These are phyloP conservation scores for Gossypium rotundifolium DNA, from an alignment of 345 rosid genomes.

Conservation along the genomic window DNA sequence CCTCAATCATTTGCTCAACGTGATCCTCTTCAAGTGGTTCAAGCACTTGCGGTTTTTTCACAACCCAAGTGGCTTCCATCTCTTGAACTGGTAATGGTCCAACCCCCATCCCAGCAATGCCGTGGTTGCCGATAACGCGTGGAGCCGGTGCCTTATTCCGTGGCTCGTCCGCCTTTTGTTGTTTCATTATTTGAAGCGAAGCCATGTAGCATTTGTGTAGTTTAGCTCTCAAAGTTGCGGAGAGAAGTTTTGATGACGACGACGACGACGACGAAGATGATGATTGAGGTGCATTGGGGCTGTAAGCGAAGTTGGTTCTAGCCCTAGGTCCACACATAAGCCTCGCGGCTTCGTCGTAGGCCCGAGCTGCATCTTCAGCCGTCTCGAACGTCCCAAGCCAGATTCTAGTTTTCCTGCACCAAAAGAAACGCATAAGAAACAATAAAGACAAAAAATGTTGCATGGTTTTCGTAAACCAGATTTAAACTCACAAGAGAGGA, in stretches of 20 bases:
- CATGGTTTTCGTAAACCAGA: neutral
- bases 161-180: conserved; percentile 30
- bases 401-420: conserved; percentile 84
- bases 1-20: conserved; percentile 94
- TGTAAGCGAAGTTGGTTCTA: conserved; percentile 86
- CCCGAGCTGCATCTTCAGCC: conserved; percentile 92
- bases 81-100: conserved; percentile 16
- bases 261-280: conserved; percentile 40
- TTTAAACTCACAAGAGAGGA: conserved; percentile 60
- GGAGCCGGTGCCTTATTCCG: conserved; percentile 24
- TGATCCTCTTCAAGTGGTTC: conserved; percentile 81
- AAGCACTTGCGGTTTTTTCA: conserved; percentile 34
- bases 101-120: conserved; percentile 21
- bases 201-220: conserved; percentile 93
- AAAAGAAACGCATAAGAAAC: conserved; percentile 12
- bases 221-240: conserved; percentile 84
- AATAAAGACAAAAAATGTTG: neutral
- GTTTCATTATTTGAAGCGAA: conserved; percentile 74
- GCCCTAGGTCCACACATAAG: conserved; percentile 96
- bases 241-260: conserved; percentile 77
- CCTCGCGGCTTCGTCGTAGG: conserved; percentile 96
- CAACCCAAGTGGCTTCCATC: conserved; percentile 35
- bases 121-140: conserved; percentile 11
- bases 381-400: conserved; percentile 98
- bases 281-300: conserved; percentile 59